Evolutionary conservation across 441 rosid genomes (phyloP), one percentile per base, ranked within the genome.

Genomic region (Syzygium syzygioides): DNA sequence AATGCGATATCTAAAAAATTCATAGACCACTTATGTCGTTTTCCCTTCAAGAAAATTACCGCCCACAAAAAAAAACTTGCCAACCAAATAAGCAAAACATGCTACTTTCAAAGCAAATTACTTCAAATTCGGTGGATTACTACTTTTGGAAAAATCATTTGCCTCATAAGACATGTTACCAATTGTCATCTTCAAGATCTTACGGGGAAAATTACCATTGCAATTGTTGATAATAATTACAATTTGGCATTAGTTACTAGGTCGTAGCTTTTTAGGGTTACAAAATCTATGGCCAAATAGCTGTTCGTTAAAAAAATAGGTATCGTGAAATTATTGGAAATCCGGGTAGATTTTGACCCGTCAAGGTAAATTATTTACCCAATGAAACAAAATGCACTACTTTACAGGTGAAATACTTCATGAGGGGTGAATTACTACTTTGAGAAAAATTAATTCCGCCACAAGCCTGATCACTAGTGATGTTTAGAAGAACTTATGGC

Each of bases 401-500:
- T 13, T 11, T 37, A 4, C 3, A 20, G 80, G 50, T 3, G 37
- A 71, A 71, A 20, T 20, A 37, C 15, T 71, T 37, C 80, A 37
- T 71, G 4, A 41, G 1, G 13, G 7, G 83, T 13, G 9, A 23
- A 41, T 76, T 12, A 13, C 52, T 41, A 37, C 25, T 71, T 71
- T 11, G 50, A 37, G 17, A 4, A 71, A 37, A 71, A 37, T 1
- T 1, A 71, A 37, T 37, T 71, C 25, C 4, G 1, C 28, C 8
- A 19, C 4, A 1, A 41, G 1, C 26, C 15, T 0, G 6, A 4
- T 71, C 20, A 37, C 14, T 37, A 6, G n/a, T 23, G 8, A 17
- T 26, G 6, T 68, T 32, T 18, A 68, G 26, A 25, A 10, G n/a
- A 68, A 68, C 26, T 68, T 37, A 32, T 1, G 25, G 23, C 4